phyloP scores from a whole-genome alignment of 1,284 basidiomycete genomes.

The Austroboletus novae-zelandiae region DNA sequence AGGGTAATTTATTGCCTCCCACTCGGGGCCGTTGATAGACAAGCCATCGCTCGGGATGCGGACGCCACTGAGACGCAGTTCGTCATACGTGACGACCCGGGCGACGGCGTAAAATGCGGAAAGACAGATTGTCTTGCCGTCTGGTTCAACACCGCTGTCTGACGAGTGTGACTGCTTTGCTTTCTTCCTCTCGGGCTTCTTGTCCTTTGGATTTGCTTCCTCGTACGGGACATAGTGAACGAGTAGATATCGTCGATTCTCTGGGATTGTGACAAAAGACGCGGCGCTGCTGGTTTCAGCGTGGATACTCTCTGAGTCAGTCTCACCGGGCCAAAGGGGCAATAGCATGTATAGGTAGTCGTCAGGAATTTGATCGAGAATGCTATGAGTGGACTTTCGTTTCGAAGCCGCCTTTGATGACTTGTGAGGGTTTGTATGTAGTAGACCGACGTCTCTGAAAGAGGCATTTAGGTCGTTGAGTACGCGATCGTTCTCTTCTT shows the following conservation, averaged over 20 bases:
- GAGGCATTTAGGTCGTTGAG: slow-evolving; percentile 69
- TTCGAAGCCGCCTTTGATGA: slow-evolving; percentile 22
- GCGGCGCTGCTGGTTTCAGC: slow-evolving; percentile 30
- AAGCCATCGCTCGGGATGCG: slow-evolving; percentile 70
- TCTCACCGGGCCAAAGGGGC: slow-evolving; percentile 79
- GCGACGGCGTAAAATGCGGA: slow-evolving; percentile 65
- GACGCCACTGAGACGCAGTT: slow-evolving; percentile 67
- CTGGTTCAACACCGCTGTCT: slow-evolving; percentile 36
- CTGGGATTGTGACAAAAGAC: slow-evolving; percentile 40
- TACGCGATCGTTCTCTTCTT: slow-evolving; percentile 64
- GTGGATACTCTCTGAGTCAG: slow-evolving; percentile 43
- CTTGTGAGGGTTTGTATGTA: slow-evolving; percentile 54
- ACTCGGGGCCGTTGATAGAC: slow-evolving; percentile 58
- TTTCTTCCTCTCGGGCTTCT: slow-evolving; percentile 35
- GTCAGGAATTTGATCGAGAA: slow-evolving; percentile 61
- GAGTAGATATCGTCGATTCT: slow-evolving; percentile 65
- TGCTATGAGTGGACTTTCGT: slow-evolving; percentile 34
- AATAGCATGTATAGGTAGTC: slow-evolving; percentile 77
- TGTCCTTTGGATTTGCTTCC: slow-evolving; percentile 25
- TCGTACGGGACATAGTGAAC: slow-evolving; percentile 65
- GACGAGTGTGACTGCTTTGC: slow-evolving; percentile 32
- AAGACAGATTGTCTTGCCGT: slow-evolving; percentile 48
- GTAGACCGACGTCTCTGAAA: slow-evolving; percentile 72
- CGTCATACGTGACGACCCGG: slow-evolving; percentile 62
- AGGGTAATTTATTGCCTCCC: slow-evolving; percentile 46